Evolutionary conservation across 441 rosid genomes (phyloP).

Genomic region (Croton laevigatus): DNA sequence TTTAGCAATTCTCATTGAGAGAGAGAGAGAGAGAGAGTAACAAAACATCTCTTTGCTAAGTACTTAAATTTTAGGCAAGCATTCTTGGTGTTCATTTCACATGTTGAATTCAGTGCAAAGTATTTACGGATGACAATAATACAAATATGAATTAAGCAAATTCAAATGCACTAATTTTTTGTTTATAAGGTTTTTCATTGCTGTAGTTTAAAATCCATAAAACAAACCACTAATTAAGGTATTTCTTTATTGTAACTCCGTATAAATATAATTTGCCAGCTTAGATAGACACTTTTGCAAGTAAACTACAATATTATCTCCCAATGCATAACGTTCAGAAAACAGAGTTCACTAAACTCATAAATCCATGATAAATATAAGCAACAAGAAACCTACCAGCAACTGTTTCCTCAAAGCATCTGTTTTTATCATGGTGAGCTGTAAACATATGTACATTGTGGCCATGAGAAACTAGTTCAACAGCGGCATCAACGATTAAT

Average conservation of each 20-base stretch:
- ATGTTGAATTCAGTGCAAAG: neutral
- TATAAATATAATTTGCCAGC: neutral
- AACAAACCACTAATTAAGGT: neutral
- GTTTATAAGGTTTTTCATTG: neutral
- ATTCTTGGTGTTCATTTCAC: neutral
- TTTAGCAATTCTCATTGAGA: too few relatives aligned
- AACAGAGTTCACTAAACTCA: neutral
- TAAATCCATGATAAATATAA: neutral
- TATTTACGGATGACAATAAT: neutral
- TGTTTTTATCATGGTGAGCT: constrained; percentile 76
- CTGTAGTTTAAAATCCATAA: neutral
- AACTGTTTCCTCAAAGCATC: constrained; percentile 92
- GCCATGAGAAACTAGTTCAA: constrained; percentile 72
- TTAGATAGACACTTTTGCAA: neutral
- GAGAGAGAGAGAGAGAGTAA: too few relatives aligned
- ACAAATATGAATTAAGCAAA: neutral
- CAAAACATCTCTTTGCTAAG: too few relatives aligned
- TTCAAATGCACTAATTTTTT: neutral
- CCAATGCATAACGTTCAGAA: neutral
- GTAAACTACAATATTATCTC: neutral
- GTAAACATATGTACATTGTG: constrained; percentile 84
- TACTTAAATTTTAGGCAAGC: neutral
- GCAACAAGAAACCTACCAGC: constrained; percentile 38
- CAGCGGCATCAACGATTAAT: constrained; percentile 88
- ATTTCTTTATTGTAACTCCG: too few relatives aligned